Percentiles rank a stretch among this genome's conserved stretches.
These are phyloP conservation scores for Eruca vesicaria DNA, from an alignment of 441 rosid genomes.

Conservation along the genomic window DNA sequence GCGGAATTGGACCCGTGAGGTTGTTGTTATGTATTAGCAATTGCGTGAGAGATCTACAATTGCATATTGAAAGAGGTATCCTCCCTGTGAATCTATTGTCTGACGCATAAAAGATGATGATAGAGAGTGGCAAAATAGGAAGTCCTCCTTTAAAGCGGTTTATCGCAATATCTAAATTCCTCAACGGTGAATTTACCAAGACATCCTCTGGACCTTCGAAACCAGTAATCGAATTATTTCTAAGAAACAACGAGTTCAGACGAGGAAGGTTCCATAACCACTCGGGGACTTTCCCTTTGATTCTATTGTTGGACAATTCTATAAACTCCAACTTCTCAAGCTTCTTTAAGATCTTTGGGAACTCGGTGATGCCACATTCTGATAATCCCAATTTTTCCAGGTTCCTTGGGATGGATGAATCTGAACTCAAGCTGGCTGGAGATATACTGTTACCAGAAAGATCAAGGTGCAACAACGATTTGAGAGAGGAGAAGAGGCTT, in stretches of 20 bases:
- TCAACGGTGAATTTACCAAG: not conserved
- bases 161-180: accelerated
- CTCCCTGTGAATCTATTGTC: conserved; percentile 26
- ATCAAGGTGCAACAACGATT: not conserved
- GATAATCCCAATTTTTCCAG: accelerated
- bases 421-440: not conserved
- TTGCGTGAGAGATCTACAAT: not conserved
- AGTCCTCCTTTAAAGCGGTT: not conserved
- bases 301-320: accelerated
- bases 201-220: not conserved
- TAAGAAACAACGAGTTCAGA: not conserved
- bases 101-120: conserved; percentile 24
- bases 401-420: not conserved
- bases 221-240: not conserved
- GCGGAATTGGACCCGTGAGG: conserved; percentile 9
- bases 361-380: accelerated
- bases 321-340: not conserved
- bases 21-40: conserved; percentile 1
- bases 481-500: not conserved
- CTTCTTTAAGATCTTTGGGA: not conserved
- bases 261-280: not conserved
- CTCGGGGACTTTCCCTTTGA: not conserved
- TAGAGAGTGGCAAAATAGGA: not conserved
- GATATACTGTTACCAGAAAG: not conserved
- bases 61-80: conserved; percentile 46